Conservation (phyloP, 225 moss, liverwort and hornwort genomes). For the Physcomitrellopsis africana region DNA sequence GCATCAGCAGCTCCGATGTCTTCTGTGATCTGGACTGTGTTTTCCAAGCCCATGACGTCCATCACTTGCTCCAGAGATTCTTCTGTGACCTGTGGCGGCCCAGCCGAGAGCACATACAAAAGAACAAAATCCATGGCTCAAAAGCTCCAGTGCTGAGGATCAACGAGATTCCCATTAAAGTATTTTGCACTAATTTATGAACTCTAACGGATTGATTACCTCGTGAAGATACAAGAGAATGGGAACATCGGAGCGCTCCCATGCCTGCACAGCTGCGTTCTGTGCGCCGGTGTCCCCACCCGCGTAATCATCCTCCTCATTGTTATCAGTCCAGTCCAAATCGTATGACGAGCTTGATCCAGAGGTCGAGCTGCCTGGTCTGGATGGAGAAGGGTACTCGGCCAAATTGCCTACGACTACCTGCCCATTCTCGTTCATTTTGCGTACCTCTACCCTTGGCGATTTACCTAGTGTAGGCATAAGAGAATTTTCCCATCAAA, state of each 20-base stretch:
- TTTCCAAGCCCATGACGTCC: conserved; percentile 95
- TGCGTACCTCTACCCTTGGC: conserved; percentile 85
- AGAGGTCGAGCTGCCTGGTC: conserved; percentile 43
- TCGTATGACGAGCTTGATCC: conserved; percentile 49
- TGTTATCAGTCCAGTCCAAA: conserved; percentile 53
- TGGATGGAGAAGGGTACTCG: conserved; percentile 49
- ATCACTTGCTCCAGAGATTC: conserved; percentile 89
- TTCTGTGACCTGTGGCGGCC: conserved; percentile 70
- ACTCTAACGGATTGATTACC: conserved; percentile 38
- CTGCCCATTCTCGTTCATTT: conserved; percentile 72
- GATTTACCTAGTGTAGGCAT: conserved; percentile 55
- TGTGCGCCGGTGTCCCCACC: conserved; percentile 42
- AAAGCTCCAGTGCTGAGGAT: not conserved
- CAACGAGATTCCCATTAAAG: not conserved
- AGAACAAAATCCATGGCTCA: too few relatives aligned
- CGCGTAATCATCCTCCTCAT: conserved; percentile 47
- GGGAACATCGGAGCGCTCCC: conserved; percentile 71
- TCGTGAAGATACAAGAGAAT: conserved; percentile 80
- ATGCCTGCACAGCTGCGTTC: conserved; percentile 39
- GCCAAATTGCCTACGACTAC: conserved; percentile 66
- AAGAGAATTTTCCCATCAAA: conserved; percentile 14
- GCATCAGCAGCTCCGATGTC: conserved; percentile 92
- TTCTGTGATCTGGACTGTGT: conserved; percentile 83
- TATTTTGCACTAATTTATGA: not conserved
- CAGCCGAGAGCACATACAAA: conserved; percentile 15